Evolutionary conservation across 1,284 basidiomycete species (phyloP).

Genomic region (Marasmius oreades): DNA sequence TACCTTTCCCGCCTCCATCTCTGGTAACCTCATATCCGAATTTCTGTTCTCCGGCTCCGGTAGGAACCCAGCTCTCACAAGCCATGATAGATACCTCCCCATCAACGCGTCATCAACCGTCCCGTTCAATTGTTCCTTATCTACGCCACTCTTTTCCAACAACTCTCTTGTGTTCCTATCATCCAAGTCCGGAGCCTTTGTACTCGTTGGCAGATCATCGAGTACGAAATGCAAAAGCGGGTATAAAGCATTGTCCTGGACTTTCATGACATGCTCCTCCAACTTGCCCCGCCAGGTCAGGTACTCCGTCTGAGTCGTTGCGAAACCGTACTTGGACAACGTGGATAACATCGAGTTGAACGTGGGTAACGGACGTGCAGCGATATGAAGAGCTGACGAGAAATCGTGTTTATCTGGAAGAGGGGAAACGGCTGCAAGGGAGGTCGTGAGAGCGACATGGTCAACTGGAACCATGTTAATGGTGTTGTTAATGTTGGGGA

Average conservation of each 20-base stretch:
- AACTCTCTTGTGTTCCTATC: constrained; percentile 80
- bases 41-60: constrained; percentile 48
- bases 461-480: constrained; percentile 99
- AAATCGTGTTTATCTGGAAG: constrained; percentile 29
- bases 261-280: constrained; percentile 92
- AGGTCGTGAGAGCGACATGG: constrained; percentile 85
- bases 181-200: constrained; percentile 91
- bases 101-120: constrained; percentile 80
- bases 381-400: constrained; percentile 75
- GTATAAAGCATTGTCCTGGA: constrained; percentile 96
- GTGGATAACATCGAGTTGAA: constrained; percentile 88
- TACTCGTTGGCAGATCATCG: constrained; percentile 95
- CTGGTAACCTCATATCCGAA: constrained; percentile 45
- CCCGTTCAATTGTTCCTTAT: constrained; percentile 30
- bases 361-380: constrained; percentile 82
- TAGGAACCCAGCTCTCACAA: constrained; percentile 85
- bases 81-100: constrained; percentile 93
- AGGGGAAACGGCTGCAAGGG: constrained; percentile 66
- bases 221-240: constrained; percentile 96
- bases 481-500: constrained; percentile 98
- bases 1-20: constrained; percentile 29
- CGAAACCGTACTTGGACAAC: constrained; percentile 80
- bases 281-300: constrained; percentile 88
- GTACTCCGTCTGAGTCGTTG: constrained; percentile 81
- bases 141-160: constrained; percentile 28